A percentile compares a stretch with the other conserved stretches of the same genome.
Conservation (phyloP, 75 land plant genomes). For the Adiantum capillusveneris region DNA sequence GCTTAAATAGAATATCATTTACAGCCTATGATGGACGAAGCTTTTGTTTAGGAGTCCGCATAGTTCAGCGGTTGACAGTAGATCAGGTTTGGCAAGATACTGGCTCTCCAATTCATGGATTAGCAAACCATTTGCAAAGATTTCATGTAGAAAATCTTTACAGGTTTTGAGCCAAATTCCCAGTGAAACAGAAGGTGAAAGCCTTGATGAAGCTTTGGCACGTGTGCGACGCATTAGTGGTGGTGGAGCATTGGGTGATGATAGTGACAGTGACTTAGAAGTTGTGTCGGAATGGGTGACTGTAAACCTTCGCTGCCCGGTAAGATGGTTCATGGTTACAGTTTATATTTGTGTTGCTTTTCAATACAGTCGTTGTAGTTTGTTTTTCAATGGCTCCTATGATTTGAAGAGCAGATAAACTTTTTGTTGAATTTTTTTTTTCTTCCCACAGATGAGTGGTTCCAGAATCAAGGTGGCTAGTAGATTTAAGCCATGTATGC, state of each 20-base stretch:
- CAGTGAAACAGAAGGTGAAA: constrained; percentile 19
- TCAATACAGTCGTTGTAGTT: no score
- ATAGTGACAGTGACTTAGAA: constrained; percentile 35
- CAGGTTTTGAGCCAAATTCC: constrained; percentile 29
- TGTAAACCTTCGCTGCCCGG: constrained; percentile 36
- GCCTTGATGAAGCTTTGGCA: constrained; percentile 32
- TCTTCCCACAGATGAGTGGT: constrained; percentile 97
- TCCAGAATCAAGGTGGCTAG: constrained; percentile 88
- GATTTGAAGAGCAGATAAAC: no score
- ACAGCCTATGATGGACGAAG: constrained; percentile 77
- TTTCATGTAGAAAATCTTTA: neutral
- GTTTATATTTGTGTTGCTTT: no score
- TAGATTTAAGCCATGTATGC: constrained; percentile 86
- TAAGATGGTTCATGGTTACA: no score
- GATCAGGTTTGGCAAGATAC: constrained; percentile 47
- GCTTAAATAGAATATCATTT: constrained; percentile 65
- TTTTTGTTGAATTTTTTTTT: no score
- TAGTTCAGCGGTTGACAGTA: constrained; percentile 52
- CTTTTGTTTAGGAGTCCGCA: constrained; percentile 86
- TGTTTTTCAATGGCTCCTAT: no score
- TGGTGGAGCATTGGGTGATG: constrained; percentile 13
- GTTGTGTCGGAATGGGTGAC: constrained; percentile 35
- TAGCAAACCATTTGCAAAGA: no score
- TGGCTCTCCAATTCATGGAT: no score
- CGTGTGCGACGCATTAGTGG: constrained; percentile 28